Evolutionary conservation across 176 grass and related monocot species (phyloP).

Genomic region (Aegilops tauschii): DNA sequence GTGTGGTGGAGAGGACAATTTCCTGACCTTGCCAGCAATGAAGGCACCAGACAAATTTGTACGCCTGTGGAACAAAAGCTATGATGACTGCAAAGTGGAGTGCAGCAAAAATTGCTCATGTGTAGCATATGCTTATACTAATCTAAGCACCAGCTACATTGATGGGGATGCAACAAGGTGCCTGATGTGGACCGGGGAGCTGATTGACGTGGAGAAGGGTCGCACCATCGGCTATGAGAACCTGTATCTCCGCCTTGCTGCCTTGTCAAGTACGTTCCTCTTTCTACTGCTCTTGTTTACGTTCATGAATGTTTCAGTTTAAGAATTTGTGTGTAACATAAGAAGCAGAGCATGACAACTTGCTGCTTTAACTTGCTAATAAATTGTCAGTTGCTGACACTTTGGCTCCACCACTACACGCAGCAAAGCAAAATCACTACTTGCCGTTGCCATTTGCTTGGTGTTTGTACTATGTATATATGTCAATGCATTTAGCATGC

Average conservation of each 20-base stretch:
- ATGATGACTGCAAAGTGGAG: conserved; percentile 19
- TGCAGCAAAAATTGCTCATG: conserved; percentile 52
- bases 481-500: neutral
- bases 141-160: neutral
- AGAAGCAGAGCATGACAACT: too few species aligned
- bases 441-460: neutral
- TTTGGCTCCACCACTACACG: neutral
- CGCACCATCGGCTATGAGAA: neutral
- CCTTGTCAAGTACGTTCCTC: neutral
- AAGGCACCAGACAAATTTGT: neutral
- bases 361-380: neutral
- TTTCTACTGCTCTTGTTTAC: neutral
- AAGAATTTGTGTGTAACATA: neutral
- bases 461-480: neutral
- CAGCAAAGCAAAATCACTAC: neutral
- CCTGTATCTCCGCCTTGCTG: conserved; percentile 24
- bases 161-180: conserved; percentile 1
- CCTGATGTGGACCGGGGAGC: conserved; percentile 31
- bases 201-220: conserved; percentile 26
- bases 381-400: neutral
- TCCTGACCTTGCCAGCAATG: neutral
- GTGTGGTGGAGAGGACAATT: neutral
- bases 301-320: neutral
- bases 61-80: conserved; percentile 15
- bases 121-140: conserved; percentile 41